Percentiles rank a stretch among this genome's conserved stretches.
Evolutionary conservation across 169 alveolate species (phyloP).

Genomic region (Plasmodium yoelii): DNA sequence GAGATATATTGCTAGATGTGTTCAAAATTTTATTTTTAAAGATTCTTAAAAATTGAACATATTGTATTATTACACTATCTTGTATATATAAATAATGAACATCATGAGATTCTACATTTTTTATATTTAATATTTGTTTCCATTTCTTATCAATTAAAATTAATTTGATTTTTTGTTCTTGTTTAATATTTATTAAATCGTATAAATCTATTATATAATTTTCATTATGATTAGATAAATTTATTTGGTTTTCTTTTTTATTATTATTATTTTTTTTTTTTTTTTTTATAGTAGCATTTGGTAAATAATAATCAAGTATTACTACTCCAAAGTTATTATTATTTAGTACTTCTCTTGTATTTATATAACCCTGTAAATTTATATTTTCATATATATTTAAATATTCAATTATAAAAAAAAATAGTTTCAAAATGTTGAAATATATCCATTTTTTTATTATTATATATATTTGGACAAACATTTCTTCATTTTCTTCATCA

Average conservation of each 20-base stretch:
- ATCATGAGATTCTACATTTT: slow-evolving; percentile 7
- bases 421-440: slow-evolving; percentile 3
- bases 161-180: slow-evolving; percentile 40
- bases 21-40: slow-evolving; percentile 18
- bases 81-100: slow-evolving; percentile 47
- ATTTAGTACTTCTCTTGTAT: slow-evolving; percentile 51
- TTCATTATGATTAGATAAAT: background rate
- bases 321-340: slow-evolving; percentile 58
- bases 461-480: background rate
- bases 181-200: slow-evolving; percentile 57
- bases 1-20: background rate
- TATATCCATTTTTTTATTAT: background rate
- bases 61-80: slow-evolving; percentile 56
- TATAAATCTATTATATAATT: slow-evolving; percentile 24
- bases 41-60: slow-evolving; percentile 50
- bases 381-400: slow-evolving; percentile 37
- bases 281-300: slow-evolving; percentile 42
- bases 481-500: background rate
- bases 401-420: slow-evolving; percentile 49
- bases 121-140: slow-evolving; percentile 28
- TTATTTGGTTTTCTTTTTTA: background rate
- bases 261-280: slow-evolving; percentile 26
- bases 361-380: slow-evolving; percentile 17
- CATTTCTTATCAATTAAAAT: slow-evolving; percentile 59
- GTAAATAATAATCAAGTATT: slow-evolving; percentile 57